A percentile compares a stretch with the other conserved stretches of the same genome.
Evolutionary conservation across 2,329 filamentous ascomycete genomes (phyloP).

Genomic region (Aspergillus fumigatus): DNA sequence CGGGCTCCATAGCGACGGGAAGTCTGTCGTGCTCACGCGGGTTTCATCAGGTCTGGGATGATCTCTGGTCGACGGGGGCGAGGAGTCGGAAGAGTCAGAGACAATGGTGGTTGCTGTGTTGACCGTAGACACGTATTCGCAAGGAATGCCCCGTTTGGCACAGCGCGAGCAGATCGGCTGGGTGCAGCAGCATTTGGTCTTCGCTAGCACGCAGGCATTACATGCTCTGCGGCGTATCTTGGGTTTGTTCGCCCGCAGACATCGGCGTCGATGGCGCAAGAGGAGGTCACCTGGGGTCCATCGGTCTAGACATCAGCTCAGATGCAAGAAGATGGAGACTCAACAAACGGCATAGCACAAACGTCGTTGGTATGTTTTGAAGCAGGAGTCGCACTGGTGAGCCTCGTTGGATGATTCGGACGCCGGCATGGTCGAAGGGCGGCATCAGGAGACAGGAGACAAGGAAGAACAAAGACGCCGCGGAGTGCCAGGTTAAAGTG

Average conservation of each 20-base stretch:
- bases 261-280: conserved; percentile 16
- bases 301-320: not conserved
- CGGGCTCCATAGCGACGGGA: not conserved
- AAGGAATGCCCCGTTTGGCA: conserved; percentile 9
- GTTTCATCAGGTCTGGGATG: not conserved
- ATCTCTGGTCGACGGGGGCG: not conserved
- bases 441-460: conserved; percentile 14
- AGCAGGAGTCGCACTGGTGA: conserved; percentile 9
- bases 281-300: conserved; percentile 10
- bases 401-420: conserved; percentile 1
- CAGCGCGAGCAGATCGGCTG: conserved; percentile 15
- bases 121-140: conserved; percentile 1
- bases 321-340: not conserved
- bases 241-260: conserved; percentile 8
- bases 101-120: not conserved
- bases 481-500: not conserved
- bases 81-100: not conserved
- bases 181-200: conserved; percentile 16
- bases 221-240: conserved; percentile 16
- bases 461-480: conserved; percentile 2
- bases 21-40: not conserved
- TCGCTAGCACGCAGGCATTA: conserved; percentile 18
- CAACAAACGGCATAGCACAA: not conserved
- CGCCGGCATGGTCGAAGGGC: not conserved
- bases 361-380: conserved; percentile 17